These are phyloP conservation scores for Lunularia cruciata DNA, from an alignment of 225 moss, liverwort and hornwort species.

Conservation along the genomic window DNA sequence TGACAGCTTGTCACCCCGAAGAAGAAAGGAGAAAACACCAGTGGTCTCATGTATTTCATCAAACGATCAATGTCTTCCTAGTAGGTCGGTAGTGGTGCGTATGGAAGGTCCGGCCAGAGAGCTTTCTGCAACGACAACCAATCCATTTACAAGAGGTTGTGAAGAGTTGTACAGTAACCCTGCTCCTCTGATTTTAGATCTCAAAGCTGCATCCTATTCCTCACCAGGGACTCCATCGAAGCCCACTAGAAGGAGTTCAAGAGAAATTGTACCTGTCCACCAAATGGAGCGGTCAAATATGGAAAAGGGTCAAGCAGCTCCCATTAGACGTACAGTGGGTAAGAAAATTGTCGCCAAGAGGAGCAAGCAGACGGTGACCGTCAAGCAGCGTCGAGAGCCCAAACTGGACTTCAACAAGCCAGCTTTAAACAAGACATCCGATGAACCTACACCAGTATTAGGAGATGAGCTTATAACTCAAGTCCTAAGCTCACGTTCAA, in stretches of 20 bases:
- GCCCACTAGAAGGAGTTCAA: not conserved
- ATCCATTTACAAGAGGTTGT: not conserved
- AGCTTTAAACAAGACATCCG: not conserved
- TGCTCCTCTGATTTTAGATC: not conserved
- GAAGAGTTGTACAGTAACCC: not conserved
- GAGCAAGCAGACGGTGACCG: constrained; percentile 5
- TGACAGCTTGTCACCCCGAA: not conserved
- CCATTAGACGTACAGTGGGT: not conserved
- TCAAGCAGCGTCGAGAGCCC: not conserved
- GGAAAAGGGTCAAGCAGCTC: not conserved
- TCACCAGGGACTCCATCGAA: not conserved
- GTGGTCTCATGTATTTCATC: not conserved
- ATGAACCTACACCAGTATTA: not conserved
- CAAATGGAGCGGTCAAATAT: not conserved
- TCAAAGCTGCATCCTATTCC: not conserved
- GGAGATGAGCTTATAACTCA: not conserved
- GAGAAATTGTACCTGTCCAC: not conserved
- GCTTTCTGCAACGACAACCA: not conserved
- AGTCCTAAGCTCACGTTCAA: not conserved
- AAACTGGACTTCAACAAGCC: not conserved
- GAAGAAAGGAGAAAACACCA: constrained; percentile 4
- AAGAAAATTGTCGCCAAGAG: constrained; percentile 5
- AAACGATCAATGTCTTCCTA: not conserved
- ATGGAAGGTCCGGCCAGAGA: not conserved
- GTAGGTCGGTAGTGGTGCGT: not conserved